Conservation (phyloP, 2,329 filamentous ascomycete species). For the Fusarium sp. region DNA sequence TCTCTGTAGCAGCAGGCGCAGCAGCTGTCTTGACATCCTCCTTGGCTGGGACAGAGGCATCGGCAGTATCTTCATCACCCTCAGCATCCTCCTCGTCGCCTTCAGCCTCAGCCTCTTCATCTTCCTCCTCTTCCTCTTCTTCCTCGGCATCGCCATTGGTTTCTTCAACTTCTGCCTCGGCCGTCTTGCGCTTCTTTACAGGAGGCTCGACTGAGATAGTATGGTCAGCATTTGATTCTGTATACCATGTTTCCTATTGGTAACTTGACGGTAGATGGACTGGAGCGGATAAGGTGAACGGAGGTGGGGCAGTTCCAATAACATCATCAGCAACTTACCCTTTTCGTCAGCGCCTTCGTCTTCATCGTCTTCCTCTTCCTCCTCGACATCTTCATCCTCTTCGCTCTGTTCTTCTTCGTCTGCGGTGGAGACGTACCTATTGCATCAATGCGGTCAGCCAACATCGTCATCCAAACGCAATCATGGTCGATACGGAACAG, state of each 20-base stretch:
- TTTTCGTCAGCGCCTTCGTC: slow-evolving; percentile 54
- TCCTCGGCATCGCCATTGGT: slow-evolving; percentile 55
- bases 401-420: slow-evolving; percentile 60
- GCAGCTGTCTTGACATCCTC: slow-evolving; percentile 42
- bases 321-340: slow-evolving; percentile 50
- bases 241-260: background rate
- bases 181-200: slow-evolving; percentile 66
- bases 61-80: slow-evolving; percentile 46
- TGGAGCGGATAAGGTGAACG: background rate
- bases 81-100: slow-evolving; percentile 49
- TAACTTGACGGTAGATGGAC: background rate
- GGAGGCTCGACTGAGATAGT: slow-evolving; percentile 49
- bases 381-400: slow-evolving; percentile 56
- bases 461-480: slow-evolving; percentile 15
- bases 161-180: slow-evolving; percentile 50
- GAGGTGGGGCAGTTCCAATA: slow-evolving; percentile 11
- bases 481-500: background rate
- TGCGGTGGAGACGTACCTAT: slow-evolving; percentile 55
- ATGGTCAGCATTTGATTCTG: slow-evolving; percentile 6
- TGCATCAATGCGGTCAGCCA: slow-evolving; percentile 28
- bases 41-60: slow-evolving; percentile 41
- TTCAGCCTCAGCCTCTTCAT: slow-evolving; percentile 51
- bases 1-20: slow-evolving; percentile 43
- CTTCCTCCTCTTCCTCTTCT: slow-evolving; percentile 55
- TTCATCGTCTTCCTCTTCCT: slow-evolving; percentile 54